Conservation (phyloP, 805 yeast genomes). For the Cyberlindnera saturnus region DNA sequence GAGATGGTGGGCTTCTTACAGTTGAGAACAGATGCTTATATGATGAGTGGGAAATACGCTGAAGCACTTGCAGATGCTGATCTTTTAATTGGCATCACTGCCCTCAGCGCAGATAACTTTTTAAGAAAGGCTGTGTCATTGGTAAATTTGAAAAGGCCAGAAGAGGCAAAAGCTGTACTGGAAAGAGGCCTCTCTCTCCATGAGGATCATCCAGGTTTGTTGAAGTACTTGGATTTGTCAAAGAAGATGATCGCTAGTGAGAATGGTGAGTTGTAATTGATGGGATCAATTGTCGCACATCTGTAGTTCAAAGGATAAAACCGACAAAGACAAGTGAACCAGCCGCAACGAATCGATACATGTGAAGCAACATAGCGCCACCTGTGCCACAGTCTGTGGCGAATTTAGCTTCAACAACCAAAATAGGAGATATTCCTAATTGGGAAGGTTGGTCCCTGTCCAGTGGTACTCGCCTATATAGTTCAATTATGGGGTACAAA, state of each 20-base stretch:
- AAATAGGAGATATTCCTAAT: no score
- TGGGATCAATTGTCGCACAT: background rate
- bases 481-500: no score
- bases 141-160: constrained; percentile 54
- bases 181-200: constrained; percentile 70
- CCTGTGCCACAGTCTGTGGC: no score
- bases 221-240: constrained; percentile 41
- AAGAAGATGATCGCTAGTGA: constrained; percentile 45
- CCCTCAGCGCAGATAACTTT: constrained; percentile 58
- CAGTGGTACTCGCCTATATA: no score
- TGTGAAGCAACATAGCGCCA: no score
- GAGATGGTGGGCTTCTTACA: constrained; percentile 61
- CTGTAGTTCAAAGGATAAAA: no score
- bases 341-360: no score
- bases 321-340: no score
- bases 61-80: constrained; percentile 69
- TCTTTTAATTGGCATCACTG: constrained; percentile 21
- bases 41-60: constrained; percentile 46
- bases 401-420: no score
- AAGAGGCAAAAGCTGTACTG: constrained; percentile 56
- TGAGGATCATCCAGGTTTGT: constrained; percentile 44
- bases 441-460: no score
- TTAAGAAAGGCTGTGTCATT: constrained; percentile 64
- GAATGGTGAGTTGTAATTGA: constrained; percentile 42
- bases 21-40: constrained; percentile 65